phyloP scores from a whole-genome alignment of 257 asterid genomes.

The Solanum acaule region DNA sequence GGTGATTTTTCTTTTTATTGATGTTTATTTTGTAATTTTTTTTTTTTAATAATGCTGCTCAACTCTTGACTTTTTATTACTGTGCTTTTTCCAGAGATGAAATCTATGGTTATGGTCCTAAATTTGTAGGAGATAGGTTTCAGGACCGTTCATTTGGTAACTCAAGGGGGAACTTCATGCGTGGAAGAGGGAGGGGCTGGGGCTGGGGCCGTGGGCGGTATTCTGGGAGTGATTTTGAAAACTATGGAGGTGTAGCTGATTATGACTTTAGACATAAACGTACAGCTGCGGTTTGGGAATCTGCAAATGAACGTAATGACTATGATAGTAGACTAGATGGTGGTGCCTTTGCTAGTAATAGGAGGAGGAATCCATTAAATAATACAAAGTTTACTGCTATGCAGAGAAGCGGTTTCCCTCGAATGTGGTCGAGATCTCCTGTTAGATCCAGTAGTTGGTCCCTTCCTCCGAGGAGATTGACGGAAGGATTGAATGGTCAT shows the following conservation, averaged over 20 bases:
- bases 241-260: too few relatives aligned
- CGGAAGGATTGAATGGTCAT: conserved; percentile 11
- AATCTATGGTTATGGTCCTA: conserved; percentile 36
- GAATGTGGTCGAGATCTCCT: conserved; percentile 55
- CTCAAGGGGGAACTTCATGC: conserved; percentile 37
- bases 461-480: conserved; percentile 58
- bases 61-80: background rate
- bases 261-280: too few relatives aligned
- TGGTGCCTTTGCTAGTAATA: too few relatives aligned
- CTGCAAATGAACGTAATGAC: too few relatives aligned
- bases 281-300: background rate
- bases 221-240: too few relatives aligned
- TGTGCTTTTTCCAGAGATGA: too few relatives aligned
- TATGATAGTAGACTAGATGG: too few relatives aligned
- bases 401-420: conserved; percentile 52
- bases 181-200: conserved; percentile 50
- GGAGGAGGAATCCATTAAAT: too few relatives aligned
- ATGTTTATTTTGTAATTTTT: background rate
- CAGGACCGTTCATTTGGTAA: conserved; percentile 40
- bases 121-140: conserved; percentile 37
- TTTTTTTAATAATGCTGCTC: background rate
- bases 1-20: conserved; percentile 28
- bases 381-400: conserved; percentile 30
- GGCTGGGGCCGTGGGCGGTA: background rate
- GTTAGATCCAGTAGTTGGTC: conserved; percentile 48